Percentiles rank a stretch among this genome's conserved stretches.
Conservation (phyloP, 1,139 yeast species). For the Hyphopichia wangnamkhiaoensis region DNA sequence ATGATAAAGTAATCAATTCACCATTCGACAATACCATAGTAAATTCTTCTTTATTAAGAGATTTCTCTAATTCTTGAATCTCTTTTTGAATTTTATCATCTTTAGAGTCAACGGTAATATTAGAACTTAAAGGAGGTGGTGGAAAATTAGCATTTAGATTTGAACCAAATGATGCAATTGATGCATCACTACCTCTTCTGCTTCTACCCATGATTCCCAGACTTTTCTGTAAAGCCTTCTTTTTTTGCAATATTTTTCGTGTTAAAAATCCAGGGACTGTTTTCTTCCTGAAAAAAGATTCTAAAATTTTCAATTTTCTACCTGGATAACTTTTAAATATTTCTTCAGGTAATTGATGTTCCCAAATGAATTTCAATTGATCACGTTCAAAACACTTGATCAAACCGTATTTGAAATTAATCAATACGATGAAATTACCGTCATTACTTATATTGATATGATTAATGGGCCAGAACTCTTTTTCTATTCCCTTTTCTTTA, state of each 20-base stretch:
- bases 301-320: slow-evolving; percentile 43
- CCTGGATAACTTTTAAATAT: slow-evolving; percentile 19
- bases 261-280: slow-evolving; percentile 53
- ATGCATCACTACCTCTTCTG: slow-evolving; percentile 30
- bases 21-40: slow-evolving; percentile 45
- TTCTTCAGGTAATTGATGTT: slow-evolving; percentile 23
- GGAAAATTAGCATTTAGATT: slow-evolving; percentile 40
- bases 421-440: slow-evolving; percentile 60
- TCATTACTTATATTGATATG: slow-evolving; percentile 60
- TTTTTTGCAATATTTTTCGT: slow-evolving; percentile 40
- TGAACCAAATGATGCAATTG: slow-evolving; percentile 20
- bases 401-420: slow-evolving; percentile 49
- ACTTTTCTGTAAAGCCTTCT: slow-evolving; percentile 15
- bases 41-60: slow-evolving; percentile 29
- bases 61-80: slow-evolving; percentile 11
- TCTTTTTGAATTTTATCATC: slow-evolving; percentile 10
- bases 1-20: slow-evolving; percentile 45
- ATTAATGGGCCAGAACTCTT: slow-evolving; percentile 68
- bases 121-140: slow-evolving; percentile 16
- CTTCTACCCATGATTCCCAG: slow-evolving; percentile 8
- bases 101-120: slow-evolving; percentile 4
- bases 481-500: slow-evolving; percentile 22
- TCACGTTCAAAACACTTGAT: slow-evolving; percentile 62
- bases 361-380: slow-evolving; percentile 57
- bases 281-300: slow-evolving; percentile 59